A percentile compares a stretch with the other conserved stretches of the same genome.
These are phyloP conservation scores for Simplicillium sp. DNA, from an alignment of 2,329 filamentous ascomycete genomes.

Conservation along the genomic window DNA sequence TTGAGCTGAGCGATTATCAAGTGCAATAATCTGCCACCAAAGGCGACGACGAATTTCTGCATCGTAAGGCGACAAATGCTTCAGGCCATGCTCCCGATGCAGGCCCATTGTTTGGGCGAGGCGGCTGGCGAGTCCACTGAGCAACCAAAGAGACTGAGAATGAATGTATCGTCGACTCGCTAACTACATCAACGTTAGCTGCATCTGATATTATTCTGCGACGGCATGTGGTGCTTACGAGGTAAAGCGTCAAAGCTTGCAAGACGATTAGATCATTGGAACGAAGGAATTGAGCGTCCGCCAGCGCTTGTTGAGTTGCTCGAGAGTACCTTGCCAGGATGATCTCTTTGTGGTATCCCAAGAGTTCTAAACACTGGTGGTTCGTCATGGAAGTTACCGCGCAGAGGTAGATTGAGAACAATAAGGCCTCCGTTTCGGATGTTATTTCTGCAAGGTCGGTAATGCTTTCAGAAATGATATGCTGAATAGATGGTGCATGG, in stretches of 20 bases:
- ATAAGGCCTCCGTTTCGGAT: no score
- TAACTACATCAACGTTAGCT: no score
- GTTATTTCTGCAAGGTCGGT: no score
- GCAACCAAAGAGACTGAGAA: constrained; percentile 48
- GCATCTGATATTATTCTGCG: no score
- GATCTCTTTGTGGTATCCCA: constrained; percentile 33
- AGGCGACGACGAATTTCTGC: constrained; percentile 50
- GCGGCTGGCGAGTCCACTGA: constrained; percentile 47
- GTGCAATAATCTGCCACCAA: constrained; percentile 50
- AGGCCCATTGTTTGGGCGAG: constrained; percentile 52
- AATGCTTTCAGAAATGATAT: no score
- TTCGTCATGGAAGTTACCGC: no score
- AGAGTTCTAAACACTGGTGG: constrained; percentile 6
- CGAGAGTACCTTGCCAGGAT: constrained; percentile 38
- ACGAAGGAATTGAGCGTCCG: constrained; percentile 47
- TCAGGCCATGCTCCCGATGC: constrained; percentile 42
- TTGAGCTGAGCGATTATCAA: constrained; percentile 47
- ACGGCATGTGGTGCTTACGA: constrained; percentile 29
- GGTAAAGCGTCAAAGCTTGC: constrained; percentile 49
- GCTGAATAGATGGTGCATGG: no score
- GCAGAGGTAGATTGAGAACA: no score
- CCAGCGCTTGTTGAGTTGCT: constrained; percentile 46
- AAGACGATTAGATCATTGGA: constrained; percentile 46
- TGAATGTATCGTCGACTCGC: constrained; percentile 27
- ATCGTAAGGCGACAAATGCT: constrained; percentile 47